phyloP scores from a whole-genome alignment of 192 early-diverging fungal species.

The Coemansia sp. region DNA sequence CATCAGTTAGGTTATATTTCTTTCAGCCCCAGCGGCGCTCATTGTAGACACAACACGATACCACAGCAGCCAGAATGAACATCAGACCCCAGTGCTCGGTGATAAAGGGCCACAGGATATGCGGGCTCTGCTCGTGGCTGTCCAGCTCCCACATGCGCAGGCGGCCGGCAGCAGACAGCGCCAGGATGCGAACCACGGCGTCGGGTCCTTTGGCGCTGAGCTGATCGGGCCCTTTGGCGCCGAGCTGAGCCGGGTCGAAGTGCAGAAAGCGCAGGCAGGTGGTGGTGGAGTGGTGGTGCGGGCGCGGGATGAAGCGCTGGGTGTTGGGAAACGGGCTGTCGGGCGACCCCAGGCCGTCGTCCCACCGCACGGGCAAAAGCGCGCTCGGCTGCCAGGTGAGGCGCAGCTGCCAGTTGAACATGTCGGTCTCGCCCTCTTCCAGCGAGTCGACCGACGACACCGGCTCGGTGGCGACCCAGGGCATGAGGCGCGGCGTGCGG shows the following conservation, averaged over 20 bases:
- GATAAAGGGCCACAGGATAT: slow-evolving; percentile 52
- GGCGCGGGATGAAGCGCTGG: slow-evolving; percentile 33
- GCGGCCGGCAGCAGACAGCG: slow-evolving; percentile 29
- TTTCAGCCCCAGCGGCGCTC: slow-evolving; percentile 48
- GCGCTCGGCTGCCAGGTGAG: slow-evolving; percentile 51
- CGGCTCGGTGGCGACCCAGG: slow-evolving; percentile 39
- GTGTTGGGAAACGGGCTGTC: slow-evolving; percentile 42
- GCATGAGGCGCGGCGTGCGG: slow-evolving; percentile 12
- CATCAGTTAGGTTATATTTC: background rate
- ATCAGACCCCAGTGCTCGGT: slow-evolving; percentile 54
- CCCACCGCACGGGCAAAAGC: slow-evolving; percentile 37
- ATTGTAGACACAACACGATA: slow-evolving; percentile 52
- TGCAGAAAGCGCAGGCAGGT: slow-evolving; percentile 47
- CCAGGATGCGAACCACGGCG: slow-evolving; percentile 22
- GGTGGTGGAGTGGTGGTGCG: slow-evolving; percentile 35
- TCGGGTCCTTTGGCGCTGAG: slow-evolving; percentile 7
- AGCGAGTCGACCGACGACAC: slow-evolving; percentile 43
- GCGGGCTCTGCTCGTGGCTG: slow-evolving; percentile 41
- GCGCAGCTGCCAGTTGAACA: slow-evolving; percentile 48
- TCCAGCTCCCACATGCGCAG: slow-evolving; percentile 52
- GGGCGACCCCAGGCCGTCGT: slow-evolving; percentile 40
- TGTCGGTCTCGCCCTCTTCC: slow-evolving; percentile 45
- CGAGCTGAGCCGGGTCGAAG: slow-evolving; percentile 36
- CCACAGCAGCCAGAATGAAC: slow-evolving; percentile 47
- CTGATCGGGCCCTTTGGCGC: slow-evolving; percentile 14